Evolutionary conservation across 2,329 filamentous ascomycete species (phyloP), one percentile per base, ranked within the genome.

Genomic region (Conoideocrella luteorostrata): DNA sequence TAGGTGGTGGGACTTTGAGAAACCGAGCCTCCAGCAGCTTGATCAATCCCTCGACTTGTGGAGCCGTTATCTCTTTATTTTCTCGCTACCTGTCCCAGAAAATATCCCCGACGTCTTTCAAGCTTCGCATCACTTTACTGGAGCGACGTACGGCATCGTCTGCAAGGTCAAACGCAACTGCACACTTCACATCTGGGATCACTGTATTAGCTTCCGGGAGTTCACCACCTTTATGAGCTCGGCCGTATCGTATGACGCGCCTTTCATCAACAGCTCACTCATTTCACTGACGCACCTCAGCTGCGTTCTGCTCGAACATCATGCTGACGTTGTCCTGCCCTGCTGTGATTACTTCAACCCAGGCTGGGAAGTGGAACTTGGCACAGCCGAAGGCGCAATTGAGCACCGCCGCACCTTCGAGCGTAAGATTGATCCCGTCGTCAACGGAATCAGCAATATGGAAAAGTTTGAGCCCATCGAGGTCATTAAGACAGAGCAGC

Each of bases 141-240:
- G 34, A 22, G 34, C 34, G 10, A 36, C 18, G 34, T 36, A 36
- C 34, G 34, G 34, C 34, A 36, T 36, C 18, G 34, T 36, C 18
- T 36, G 34, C 34, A 36, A 36, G 34, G 34, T 21, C 17, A 36
- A 36, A 13, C 34, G 34, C 34, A 36, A 36, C 17, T 36, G 34
- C 17, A 36, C 17, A 18, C 11, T 36, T 6, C 34, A 36, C 13
- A 36, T 36, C 7, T 36, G 34, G 34, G 34, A 36, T 22, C 34
- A 36, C 18, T 36, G 34, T 13, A 36, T 36, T 22, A 36, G 34
- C 15, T 36, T 22, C 34, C n/a, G 34, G 11, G 34, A 36, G 17
- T 36, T 36, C 11, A 36, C 18, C 4, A 36, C 34, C 17, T 36
- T 36, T 15, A 36, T 36, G 34, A 36, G 34, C 34, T 36, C 34